Evolutionary conservation across 2,329 filamentous ascomycete species (phyloP), one percentile per base, ranked within the genome.

Genomic region (Teratosphaeria nubilosa): DNA sequence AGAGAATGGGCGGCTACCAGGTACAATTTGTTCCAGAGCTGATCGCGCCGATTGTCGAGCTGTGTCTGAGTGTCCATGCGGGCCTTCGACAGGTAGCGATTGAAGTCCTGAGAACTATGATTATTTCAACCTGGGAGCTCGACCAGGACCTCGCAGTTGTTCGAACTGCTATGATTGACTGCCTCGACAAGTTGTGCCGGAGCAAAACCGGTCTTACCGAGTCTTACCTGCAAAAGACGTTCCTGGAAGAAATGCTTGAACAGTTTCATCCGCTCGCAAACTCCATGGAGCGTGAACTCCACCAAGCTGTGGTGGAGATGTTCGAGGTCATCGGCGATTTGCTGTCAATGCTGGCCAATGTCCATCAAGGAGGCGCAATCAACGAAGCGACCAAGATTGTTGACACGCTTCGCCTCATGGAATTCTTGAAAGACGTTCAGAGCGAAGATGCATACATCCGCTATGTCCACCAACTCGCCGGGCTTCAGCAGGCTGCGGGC

Each of bases 371-470:
- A 0, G 89, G 89, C 56, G 80, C 79, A 4, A 64, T 64, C 54
- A 70, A 70, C 51, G 90, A 96, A 68, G 86, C 88, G 1, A 87
- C 87, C 7, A 84, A 88, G 60, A 88, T 95, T 63, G 89, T 96
- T 73, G 91, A 96, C 72, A 90, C 90, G 0, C 77, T 97, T 55
- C 85, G 90, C 58, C 78, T 97, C 27, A 96, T 97, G 91, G 90
- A 96, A 66, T 97, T 96, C 74, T 81, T 97, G 65, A 88, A 91
- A 64, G 91, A 96, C 69, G 95, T 96, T 87, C 89, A 95, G 65
- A 95, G 95, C 69, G 91, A 96, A 71, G 91, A 96, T 68, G 96
- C 96, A 58, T 97, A 96, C 72, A 88, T 96, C 63, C 87, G 91
- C 63, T 96, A 97, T 68, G 91, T 97, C 14, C 92, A 97, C 70